Evolutionary conservation across 1,284 basidiomycete genomes (phyloP).

Genomic region (Cronartium quercuum): DNA sequence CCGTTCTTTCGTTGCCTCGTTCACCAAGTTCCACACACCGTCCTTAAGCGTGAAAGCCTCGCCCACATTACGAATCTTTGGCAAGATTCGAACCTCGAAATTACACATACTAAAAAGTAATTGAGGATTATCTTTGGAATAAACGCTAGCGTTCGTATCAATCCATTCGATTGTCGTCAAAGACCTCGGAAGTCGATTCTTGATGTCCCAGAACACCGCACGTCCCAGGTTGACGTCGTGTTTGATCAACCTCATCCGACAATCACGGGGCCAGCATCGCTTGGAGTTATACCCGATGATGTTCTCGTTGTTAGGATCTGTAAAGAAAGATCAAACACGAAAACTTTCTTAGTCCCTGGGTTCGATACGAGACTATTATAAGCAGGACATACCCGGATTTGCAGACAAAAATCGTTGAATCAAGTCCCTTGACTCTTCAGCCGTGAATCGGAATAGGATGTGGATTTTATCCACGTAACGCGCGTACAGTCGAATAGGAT

Average conservation of each 20-base stretch:
- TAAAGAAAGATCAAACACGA: background rate
- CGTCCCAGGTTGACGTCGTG: conserved; percentile 98
- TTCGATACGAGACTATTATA: conserved; percentile 76
- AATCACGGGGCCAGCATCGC: conserved; percentile 97
- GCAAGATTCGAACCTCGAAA: conserved; percentile 94
- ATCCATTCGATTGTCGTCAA: conserved; percentile 96
- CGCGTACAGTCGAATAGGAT: conserved; percentile 86
- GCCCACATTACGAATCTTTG: conserved; percentile 88
- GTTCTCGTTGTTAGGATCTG: conserved; percentile 68
- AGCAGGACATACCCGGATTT: conserved; percentile 56
- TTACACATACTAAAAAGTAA: conserved; percentile 96
- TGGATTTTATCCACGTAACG: conserved; percentile 89
- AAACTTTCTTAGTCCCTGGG: background rate
- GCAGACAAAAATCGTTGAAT: conserved; percentile 68
- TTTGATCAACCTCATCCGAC: conserved; percentile 98
- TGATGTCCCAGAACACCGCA: conserved; percentile 99
- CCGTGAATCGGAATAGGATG: conserved; percentile 95
- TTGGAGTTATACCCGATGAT: conserved; percentile 99
- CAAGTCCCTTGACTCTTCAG: conserved; percentile 92
- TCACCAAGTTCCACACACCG: conserved; percentile 86
- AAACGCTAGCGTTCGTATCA: conserved; percentile 58
- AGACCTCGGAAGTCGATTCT: conserved; percentile 90
- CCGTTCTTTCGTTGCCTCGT: conserved; percentile 92
- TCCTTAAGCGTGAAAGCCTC: conserved; percentile 95
- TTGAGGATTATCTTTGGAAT: conserved; percentile 96